Conservation (phyloP, 2,329 filamentous ascomycete species). For the Clathrospora elynae region DNA sequence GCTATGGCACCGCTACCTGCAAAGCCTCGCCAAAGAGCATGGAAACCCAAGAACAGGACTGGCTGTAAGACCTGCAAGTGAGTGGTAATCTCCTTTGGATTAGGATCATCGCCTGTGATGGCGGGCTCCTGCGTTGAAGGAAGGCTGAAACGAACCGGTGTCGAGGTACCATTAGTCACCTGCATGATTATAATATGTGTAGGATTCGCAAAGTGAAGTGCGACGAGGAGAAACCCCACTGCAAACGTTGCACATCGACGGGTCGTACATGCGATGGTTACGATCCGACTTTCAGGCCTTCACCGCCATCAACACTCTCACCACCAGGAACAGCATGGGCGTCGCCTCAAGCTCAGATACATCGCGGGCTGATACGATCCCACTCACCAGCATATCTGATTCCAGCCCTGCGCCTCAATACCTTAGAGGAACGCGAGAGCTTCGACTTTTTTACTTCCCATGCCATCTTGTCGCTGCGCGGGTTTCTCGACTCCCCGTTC, state of each 20-base stretch:
- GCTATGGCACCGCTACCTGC: constrained; percentile 11
- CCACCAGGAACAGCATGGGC: constrained; percentile 1
- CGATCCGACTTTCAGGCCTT: constrained; percentile 13
- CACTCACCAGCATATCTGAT: constrained; percentile 18
- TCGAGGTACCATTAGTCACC: too few species aligned
- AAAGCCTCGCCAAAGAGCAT: constrained; percentile 22
- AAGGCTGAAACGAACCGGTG: too few species aligned
- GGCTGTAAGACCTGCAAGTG: constrained; percentile 29
- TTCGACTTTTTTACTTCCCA: constrained; percentile 41
- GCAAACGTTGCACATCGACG: constrained; percentile 39
- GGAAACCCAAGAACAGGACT: constrained; percentile 22
- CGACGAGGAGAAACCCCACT: constrained; percentile 41
- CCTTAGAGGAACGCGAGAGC: constrained; percentile 31
- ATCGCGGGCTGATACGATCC: constrained; percentile 7
- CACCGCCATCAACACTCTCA: constrained; percentile 4
- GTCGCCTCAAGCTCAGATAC: constrained; percentile 1
- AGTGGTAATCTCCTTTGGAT: constrained; percentile 5
- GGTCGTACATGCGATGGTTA: constrained; percentile 44
- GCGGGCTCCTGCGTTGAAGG: background rate
- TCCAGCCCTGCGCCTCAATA: constrained; percentile 26
- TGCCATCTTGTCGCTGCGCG: constrained; percentile 32
- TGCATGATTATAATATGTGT: constrained; percentile 8
- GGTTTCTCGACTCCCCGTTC: constrained; percentile 38
- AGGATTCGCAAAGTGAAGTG: constrained; percentile 45
- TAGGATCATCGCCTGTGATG: background rate